phyloP scores from a whole-genome alignment of 371 early-diverging fungal species.

The Catenaria anguillulae region DNA sequence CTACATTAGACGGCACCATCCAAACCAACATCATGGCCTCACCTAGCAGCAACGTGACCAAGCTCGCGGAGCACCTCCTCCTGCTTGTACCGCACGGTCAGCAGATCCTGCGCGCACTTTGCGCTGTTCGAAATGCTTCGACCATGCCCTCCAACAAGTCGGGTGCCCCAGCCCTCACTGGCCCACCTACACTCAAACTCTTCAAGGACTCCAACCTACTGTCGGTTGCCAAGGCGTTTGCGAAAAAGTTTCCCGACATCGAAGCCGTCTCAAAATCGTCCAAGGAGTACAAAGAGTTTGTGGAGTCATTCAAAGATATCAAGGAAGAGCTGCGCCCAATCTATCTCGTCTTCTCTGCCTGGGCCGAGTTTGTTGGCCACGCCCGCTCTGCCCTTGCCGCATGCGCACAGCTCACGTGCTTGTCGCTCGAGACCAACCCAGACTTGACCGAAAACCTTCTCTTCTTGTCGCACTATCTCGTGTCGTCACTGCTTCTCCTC shows the following conservation, averaged over 20 bases:
- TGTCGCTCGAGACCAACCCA: not conserved
- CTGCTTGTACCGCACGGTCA: not conserved
- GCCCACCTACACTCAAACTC: not conserved
- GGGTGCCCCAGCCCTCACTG: not conserved
- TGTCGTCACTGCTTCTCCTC: not conserved
- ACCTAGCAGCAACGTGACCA: not conserved
- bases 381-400: not conserved
- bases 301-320: slow-evolving; percentile 1
- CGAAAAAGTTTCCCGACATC: slow-evolving; percentile 5
- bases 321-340: slow-evolving; percentile 4
- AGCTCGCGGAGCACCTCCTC: not conserved
- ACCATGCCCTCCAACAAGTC: not conserved
- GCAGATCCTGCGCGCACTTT: not conserved
- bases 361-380: not conserved
- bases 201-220: not conserved
- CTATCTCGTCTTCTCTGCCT: not conserved
- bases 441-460: not conserved
- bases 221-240: not conserved
- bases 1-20: too few relatives aligned
- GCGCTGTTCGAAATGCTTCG: not conserved
- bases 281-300: slow-evolving; percentile 5
- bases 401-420: not conserved
- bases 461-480: not conserved
- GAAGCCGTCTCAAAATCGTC: not conserved
- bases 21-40: too few relatives aligned